Evolutionary conservation across 306 rosid genomes (phyloP).

Genomic region (Quercus robur): DNA sequence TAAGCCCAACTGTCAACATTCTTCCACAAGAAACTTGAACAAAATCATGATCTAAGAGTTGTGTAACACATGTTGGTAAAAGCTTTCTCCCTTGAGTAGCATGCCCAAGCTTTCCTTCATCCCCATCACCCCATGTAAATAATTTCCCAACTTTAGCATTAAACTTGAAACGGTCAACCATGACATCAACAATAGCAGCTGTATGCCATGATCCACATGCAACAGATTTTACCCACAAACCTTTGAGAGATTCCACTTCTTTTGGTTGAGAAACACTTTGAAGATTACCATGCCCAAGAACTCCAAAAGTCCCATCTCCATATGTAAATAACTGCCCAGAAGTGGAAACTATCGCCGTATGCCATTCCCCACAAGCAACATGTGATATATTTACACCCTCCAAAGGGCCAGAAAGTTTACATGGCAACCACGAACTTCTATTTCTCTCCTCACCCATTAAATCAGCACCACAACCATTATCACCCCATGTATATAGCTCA

Average conservation of each 20-base stretch:
- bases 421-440: slow-evolving; percentile 64
- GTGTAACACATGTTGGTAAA: slow-evolving; percentile 69
- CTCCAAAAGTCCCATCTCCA: slow-evolving; percentile 92
- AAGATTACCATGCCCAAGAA: slow-evolving; percentile 75
- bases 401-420: slow-evolving; percentile 53
- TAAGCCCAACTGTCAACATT: slow-evolving; percentile 70
- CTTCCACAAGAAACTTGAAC: slow-evolving; percentile 85
- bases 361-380: slow-evolving; percentile 92
- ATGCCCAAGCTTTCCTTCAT: slow-evolving; percentile 75
- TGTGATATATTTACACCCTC: slow-evolving; percentile 47
- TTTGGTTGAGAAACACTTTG: slow-evolving; percentile 54
- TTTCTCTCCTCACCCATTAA: slow-evolving; percentile 33
- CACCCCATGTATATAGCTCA: slow-evolving; percentile 78
- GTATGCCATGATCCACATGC: slow-evolving; percentile 95
- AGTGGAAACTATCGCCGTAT: slow-evolving; percentile 62
- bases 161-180: slow-evolving; percentile 38
- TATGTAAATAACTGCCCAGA: slow-evolving; percentile 68
- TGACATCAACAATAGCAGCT: slow-evolving; percentile 68
- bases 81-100: slow-evolving; percentile 53
- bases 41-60: slow-evolving; percentile 70
- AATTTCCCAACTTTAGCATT: slow-evolving; percentile 56
- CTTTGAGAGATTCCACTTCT: slow-evolving; percentile 72
- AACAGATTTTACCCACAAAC: slow-evolving; percentile 60
- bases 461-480: slow-evolving; percentile 41
- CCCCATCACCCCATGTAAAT: slow-evolving; percentile 93